Conservation (phyloP, 768 basidiomycete genomes). For the Pholiota conissans region DNA sequence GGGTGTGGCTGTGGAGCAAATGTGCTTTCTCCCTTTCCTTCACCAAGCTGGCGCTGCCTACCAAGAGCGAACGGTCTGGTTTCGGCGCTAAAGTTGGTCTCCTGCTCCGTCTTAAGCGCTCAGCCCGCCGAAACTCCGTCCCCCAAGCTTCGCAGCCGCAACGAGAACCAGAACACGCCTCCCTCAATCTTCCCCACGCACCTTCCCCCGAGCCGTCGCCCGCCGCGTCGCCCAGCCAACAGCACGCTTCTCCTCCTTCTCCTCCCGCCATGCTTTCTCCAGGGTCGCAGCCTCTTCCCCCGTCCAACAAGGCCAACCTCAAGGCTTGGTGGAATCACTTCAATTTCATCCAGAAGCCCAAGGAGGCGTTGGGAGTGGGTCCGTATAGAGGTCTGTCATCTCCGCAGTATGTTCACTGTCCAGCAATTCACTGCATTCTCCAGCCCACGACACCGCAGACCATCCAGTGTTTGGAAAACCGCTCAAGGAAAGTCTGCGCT, state of each 20-base stretch:
- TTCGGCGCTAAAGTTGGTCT: conserved; percentile 19
- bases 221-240: conserved; percentile 3
- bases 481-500: conserved; percentile 78
- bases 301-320: conserved; percentile 56
- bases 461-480: conserved; percentile 81
- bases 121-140: conserved; percentile 11
- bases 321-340: conserved; percentile 87
- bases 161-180: background rate
- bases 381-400: conserved; percentile 37
- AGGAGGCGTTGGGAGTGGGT: conserved; percentile 37
- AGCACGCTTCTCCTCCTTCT: background rate
- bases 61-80: conserved; percentile 11
- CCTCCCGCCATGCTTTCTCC: conserved; percentile 16
- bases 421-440: conserved; percentile 3
- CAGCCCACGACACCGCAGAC: conserved; percentile 36
- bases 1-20: conserved; percentile 10
- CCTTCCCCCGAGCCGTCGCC: background rate
- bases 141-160: background rate
- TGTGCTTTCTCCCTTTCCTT: conserved; percentile 7
- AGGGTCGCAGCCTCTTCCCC: conserved; percentile 9
- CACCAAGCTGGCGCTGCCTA: conserved; percentile 21
- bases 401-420: background rate
- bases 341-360: conserved; percentile 60
- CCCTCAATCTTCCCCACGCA: conserved; percentile 6
- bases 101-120: conserved; percentile 18